Evolutionary conservation across 2,329 filamentous ascomycete genomes (phyloP), one percentile per base, ranked within the genome.

Genomic region (Paraphaeosphaeria minitans): DNA sequence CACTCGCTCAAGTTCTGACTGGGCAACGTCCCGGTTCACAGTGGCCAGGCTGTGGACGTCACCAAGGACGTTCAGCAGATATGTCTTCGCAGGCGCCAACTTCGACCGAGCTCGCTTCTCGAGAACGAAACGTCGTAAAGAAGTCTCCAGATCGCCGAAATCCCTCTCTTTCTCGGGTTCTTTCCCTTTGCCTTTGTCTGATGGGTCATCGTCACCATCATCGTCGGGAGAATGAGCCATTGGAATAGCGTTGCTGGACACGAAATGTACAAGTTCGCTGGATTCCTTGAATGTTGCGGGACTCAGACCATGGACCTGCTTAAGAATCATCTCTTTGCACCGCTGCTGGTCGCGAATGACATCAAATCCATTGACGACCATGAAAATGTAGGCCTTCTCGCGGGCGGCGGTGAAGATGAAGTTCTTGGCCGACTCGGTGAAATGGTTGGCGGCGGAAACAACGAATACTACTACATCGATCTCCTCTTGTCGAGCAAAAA

Each of bases 381-480:
- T 96, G 77, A 99, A 99, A 62, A 99, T 93, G 74, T 99, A 99
- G 0, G 95, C 94, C 79, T 99, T 99, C 73, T 99, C 95, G 42
- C 94, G 88, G 0, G 95, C 95, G 1, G 95, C 95, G 52, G 94
- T 94, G 83, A 91, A 91, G 62, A 99, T 97, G 72, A 99, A 99
- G 70, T 99, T 95, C 78, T 91, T 96, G n/a, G 95, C 93, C 0
- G 95, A 97, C 55, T 96, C 87, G 0, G 95, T 99, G 74, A 99
- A 98, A 78, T 99, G 95, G 66, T 99, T 99, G 27, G 94, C 93
- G 2, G 95, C 95, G 12, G 93, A 97, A 5, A 99, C 95, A 35
- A 99, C 95, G 69, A 99, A 99, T 0, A 99, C 93, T 0, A 99
- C 95, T 0, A 99, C 95, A 69, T 99, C 95, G 63, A 99, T 99